Evolutionary conservation across 2,329 filamentous ascomycete species (phyloP), one percentile per base, ranked within the genome.

Genomic region (Scedosporium aurantiacum): DNA sequence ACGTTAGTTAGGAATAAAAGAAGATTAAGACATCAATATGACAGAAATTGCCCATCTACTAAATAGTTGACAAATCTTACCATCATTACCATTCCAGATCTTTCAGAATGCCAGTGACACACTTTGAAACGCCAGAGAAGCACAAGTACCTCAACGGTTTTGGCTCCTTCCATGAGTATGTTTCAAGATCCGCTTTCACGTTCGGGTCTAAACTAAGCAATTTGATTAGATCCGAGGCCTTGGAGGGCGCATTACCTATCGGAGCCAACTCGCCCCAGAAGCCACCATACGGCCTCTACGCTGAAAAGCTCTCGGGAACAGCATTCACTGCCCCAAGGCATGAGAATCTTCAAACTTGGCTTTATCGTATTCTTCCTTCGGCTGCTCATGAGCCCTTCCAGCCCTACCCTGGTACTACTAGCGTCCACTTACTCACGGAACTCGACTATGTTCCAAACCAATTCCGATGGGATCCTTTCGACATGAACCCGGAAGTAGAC

Each of bases 251-350:
- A 4, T 78, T 93, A 4, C 90, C 91, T 7, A 70, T 90, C 62
- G 90, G 82, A 58, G 82, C 86, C 50, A 96, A 95, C 78, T 90
- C 88, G 2, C 91, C 91, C 0, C 90, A 95, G 71, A 90, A 91
- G 70, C 86, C 86, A 0, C 82, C 89, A 0, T 84, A 85, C 65
- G 90, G 90, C 0, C 83, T 96, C 28, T 94, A 94, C 74, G 85
- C 90, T 27, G 91, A 96, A 75, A 88, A 89, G 76, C 79, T 90
- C 55, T 89, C 86, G 0, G 87, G 87, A 6, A 88, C 85, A 1
- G 79, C 87, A 32, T 90, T 90, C 70, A 89, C 86, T 3, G 84
- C 86, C 1, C 86, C 87, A 0, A 78, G 88, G 32, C 78, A 83
- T 69, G 81, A 87, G 62, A 90, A 88, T 73, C 82, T 83, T 68